These are phyloP conservation scores for Leccinellum luteum DNA, from an alignment of 768 basidiomycete species.

Conservation along the genomic window DNA sequence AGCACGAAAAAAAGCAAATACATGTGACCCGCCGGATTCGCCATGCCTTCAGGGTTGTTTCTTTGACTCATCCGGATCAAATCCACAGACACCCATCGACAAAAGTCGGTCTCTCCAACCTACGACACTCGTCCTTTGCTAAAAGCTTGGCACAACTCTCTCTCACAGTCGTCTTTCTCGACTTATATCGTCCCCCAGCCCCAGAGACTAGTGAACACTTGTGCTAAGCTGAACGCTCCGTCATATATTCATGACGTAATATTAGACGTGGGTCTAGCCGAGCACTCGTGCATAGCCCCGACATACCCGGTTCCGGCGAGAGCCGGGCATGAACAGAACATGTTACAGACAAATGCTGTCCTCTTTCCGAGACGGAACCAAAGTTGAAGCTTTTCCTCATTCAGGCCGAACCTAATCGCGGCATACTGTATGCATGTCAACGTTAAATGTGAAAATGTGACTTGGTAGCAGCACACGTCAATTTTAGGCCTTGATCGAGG, in stretches of 20 bases:
- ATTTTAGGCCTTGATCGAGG: neutral
- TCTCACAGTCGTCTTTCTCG: neutral
- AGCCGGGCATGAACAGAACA: neutral
- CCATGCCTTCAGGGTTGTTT: constrained; percentile 13
- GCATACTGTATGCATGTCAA: neutral
- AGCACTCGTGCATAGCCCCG: constrained; percentile 13
- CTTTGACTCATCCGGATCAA: constrained; percentile 15
- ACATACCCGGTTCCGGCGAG: neutral
- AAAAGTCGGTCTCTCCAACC: neutral
- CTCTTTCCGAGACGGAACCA: neutral
- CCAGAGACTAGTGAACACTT: neutral
- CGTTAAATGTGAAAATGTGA: neutral
- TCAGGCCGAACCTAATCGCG: neutral
- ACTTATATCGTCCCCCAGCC: neutral
- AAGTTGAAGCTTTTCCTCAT: neutral
- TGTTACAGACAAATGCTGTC: neutral
- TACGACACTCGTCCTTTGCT: neutral
- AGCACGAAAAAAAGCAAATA: constrained; percentile 10
- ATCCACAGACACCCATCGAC: neutral
- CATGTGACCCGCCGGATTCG: constrained; percentile 13
- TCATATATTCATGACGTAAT: constrained; percentile 12
- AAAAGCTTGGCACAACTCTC: neutral
- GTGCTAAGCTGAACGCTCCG: neutral
- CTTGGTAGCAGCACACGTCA: neutral
- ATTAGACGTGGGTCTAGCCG: constrained; percentile 11